A percentile compares a stretch with the other conserved stretches of the same genome.
Conservation (phyloP, 768 basidiomycete species). For the Mycena galericulata region DNA sequence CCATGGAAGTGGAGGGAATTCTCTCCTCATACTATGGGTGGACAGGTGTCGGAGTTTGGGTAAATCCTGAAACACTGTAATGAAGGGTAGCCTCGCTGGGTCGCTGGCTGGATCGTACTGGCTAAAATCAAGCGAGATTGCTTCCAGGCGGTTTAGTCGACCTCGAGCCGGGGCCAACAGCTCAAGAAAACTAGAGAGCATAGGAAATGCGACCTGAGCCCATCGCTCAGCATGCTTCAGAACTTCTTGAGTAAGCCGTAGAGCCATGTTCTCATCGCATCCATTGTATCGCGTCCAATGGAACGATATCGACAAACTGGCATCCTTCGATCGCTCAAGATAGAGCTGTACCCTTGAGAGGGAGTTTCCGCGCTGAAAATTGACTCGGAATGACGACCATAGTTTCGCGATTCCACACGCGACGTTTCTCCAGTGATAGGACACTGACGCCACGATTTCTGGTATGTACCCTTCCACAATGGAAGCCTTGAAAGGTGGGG, state of each 20-base stretch:
- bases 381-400: neutral
- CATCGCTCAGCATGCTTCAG: slow-evolving; percentile 8
- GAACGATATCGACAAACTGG: neutral
- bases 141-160: neutral
- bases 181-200: neutral
- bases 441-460: neutral
- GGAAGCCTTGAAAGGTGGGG: no score
- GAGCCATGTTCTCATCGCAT: neutral
- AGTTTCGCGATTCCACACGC: neutral
- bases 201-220: neutral
- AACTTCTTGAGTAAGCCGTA: neutral
- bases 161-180: neutral
- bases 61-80: neutral
- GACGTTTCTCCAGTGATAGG: neutral
- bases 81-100: neutral
- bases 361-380: no score
- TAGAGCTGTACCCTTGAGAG: neutral
- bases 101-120: no score
- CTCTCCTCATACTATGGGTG: neutral
- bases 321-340: slow-evolving; percentile 4
- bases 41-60: neutral
- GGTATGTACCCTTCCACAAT: neutral
- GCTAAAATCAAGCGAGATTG: neutral
- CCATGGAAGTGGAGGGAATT: neutral
- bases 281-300: neutral